Percentiles rank a stretch among this genome's conserved stretches.
Conservation (phyloP, 2,329 filamentous ascomycete genomes). For the Myriosclerotinia curreyana region DNA sequence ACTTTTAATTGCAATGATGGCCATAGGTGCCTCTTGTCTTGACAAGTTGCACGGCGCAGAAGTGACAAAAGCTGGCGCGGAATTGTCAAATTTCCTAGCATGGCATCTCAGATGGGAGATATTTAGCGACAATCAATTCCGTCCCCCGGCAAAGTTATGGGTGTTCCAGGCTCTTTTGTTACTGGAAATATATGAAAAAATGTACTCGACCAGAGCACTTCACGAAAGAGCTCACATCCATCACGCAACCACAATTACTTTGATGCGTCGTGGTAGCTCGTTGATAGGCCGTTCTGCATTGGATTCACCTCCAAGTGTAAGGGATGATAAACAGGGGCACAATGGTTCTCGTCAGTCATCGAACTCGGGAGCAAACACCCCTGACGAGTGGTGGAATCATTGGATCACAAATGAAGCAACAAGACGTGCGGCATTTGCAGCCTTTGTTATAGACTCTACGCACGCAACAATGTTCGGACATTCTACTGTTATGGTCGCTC, state of each 20-base stretch:
- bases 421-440: conserved; percentile 82
- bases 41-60: conserved; percentile 76
- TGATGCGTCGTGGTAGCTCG: conserved; percentile 92
- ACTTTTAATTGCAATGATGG: conserved; percentile 83
- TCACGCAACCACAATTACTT: conserved; percentile 88
- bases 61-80: conserved; percentile 71
- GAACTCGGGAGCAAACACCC: conserved; percentile 63
- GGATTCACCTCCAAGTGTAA: conserved; percentile 76
- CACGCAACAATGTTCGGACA: conserved; percentile 98
- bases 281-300: conserved; percentile 80
- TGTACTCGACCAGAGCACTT: conserved; percentile 87
- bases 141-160: conserved; percentile 92
- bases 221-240: conserved; percentile 96
- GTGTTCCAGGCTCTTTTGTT: conserved; percentile 88
- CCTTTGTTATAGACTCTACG: conserved; percentile 92
- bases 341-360: conserved; percentile 59
- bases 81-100: conserved; percentile 84
- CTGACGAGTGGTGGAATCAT: conserved; percentile 90
- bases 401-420: conserved; percentile 97
- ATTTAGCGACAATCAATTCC: conserved; percentile 86
- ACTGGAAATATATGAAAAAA: conserved; percentile 93
- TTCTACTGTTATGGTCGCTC: conserved; percentile 93
- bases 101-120: conserved; percentile 94
- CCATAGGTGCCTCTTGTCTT: conserved; percentile 84
- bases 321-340: conserved; percentile 44